These are phyloP conservation scores for Dothistroma pini DNA, from an alignment of 2,329 filamentous ascomycete genomes.

Conservation along the genomic window DNA sequence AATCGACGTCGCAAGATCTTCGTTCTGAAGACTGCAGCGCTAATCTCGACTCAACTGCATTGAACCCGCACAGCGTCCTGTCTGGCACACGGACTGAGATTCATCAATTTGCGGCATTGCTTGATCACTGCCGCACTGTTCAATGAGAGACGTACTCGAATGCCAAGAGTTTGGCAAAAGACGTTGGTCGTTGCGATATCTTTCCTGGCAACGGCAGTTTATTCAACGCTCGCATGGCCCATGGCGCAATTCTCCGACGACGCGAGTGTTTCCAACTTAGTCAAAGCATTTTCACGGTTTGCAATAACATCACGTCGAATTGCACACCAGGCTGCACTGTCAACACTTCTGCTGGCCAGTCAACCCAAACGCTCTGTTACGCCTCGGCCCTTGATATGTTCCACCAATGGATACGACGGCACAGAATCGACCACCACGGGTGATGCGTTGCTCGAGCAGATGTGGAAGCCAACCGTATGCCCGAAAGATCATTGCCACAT, in stretches of 20 bases:
- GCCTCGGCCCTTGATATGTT: neutral
- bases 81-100: too few relatives aligned
- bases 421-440: neutral
- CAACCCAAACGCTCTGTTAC: neutral
- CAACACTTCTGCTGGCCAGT: neutral
- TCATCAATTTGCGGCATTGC: neutral
- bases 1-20: too few relatives aligned
- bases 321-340: neutral
- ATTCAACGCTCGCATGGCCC: neutral
- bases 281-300: neutral
- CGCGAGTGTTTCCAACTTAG: neutral
- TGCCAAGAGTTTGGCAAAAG: neutral
- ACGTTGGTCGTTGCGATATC: neutral
- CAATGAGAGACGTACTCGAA: neutral
- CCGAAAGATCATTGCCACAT: neutral
- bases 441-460: neutral
- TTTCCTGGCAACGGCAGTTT: neutral
- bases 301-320: neutral
- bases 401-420: neutral
- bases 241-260: neutral
- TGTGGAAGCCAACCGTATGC: too few relatives aligned
- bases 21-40: too few relatives aligned
- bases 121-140: too few relatives aligned
- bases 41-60: too few relatives aligned
- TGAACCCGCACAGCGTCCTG: too few relatives aligned